Base-by-base conservation (phyloP, 371 early-diverging fungal genomes). In the Rhizopus stolonifer region DNA sequence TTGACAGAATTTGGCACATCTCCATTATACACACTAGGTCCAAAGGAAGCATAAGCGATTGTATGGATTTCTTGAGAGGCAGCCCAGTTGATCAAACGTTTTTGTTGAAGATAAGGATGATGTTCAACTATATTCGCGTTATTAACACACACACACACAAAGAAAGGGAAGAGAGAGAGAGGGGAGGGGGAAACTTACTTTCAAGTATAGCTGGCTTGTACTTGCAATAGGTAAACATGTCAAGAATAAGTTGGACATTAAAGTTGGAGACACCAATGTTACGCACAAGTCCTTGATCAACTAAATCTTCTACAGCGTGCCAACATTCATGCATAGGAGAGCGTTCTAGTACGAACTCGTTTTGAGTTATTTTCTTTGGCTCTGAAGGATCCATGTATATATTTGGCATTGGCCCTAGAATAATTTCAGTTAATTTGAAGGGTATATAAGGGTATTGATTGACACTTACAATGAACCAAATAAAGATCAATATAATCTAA, bases 401-500 rank as follows among this genome's bases (percentile, higher is more conserved):
- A 34, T 61, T 42, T 10, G 74, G 42, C 14, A 65, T 15, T 54
- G 73, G 73, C 24, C 64, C 60, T 32, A 15, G 51, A 52, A 34
- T 56, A 36, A 66, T 29, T 29, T 29, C 10, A 6, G 4, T 29
- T 29, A 6, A 6, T 29, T 29, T 29, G 10, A 29, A 29, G 10
- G 10, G 62, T 21, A 67, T 39, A 58, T 82, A 88, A 36, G 87
- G 59, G 67, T 88, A 90, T 47, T 54, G 85, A 88, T 23, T 73
- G 11, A 17, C 29, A 64, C 64, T 58, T 60, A 65, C 70, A 71
- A 48, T 77, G 77, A 42, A 77, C 62, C 21, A 73, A 51, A 53
- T 86, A 90, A 26, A 91, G 67, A 65, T 92, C 91, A 40, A 90
- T 53, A 54, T 90, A 90, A 5, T 79, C 73, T 18, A 81, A 58